phyloP scores from a whole-genome alignment of 495 filamentous ascomycete species.

The Aspergillus coremiiformis region DNA sequence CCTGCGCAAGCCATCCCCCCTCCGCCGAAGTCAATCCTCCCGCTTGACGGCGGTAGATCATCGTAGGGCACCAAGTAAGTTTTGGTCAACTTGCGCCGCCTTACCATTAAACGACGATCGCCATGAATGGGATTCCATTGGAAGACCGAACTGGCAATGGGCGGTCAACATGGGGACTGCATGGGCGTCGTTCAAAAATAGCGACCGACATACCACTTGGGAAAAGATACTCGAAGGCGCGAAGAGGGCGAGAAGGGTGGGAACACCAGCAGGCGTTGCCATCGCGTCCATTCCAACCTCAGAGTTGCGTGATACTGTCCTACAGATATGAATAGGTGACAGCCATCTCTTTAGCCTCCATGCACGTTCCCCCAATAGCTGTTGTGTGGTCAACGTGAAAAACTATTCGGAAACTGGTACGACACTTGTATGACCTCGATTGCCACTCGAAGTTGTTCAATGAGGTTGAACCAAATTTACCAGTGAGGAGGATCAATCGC shows the following conservation, averaged over 20 bases:
- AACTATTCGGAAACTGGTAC: background rate
- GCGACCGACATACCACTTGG: background rate
- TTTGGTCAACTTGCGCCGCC: background rate
- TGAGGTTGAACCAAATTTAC: background rate
- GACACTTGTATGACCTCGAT: background rate
- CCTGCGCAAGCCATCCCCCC: conserved; percentile 19
- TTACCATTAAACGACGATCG: background rate
- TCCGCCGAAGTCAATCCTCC: conserved; percentile 2
- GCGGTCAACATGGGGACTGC: background rate
- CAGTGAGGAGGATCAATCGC: background rate
- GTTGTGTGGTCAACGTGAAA: background rate
- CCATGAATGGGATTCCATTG: background rate
- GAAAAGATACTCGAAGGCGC: background rate
- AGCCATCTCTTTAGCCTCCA: background rate
- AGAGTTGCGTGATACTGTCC: background rate
- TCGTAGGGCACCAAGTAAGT: conserved; percentile 11
- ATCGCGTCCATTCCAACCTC: conserved; percentile 2
- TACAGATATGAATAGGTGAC: background rate
- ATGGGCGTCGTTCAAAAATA: background rate
- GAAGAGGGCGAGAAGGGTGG: background rate
- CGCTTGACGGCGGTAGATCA: conserved; percentile 10
- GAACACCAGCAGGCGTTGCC: background rate
- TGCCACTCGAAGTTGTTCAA: background rate
- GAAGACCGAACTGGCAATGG: background rate
- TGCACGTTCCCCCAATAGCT: background rate